phyloP scores from a whole-genome alignment of 768 basidiomycete species.

The Panellus pusillus region DNA sequence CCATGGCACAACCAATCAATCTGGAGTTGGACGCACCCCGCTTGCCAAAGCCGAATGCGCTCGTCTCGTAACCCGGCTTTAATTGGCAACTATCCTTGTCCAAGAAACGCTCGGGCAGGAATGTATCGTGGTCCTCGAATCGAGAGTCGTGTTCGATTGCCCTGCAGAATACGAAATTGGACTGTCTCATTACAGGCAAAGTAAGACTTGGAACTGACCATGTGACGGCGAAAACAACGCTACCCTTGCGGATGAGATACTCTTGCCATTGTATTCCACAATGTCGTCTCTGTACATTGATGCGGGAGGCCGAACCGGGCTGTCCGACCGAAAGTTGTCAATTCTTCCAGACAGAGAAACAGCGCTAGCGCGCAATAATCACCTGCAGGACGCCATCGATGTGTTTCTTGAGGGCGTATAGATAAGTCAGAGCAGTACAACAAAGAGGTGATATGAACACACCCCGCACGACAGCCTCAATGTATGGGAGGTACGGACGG shows the following conservation, averaged over 20 bases:
- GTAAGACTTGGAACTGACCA: neutral
- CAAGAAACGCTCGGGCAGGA: no score
- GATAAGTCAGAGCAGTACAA: neutral
- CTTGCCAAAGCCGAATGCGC: no score
- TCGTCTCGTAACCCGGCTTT: no score
- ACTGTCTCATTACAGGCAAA: no score
- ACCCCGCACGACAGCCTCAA: conserved; percentile 3
- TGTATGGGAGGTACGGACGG: conserved; percentile 11
- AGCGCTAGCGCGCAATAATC: neutral
- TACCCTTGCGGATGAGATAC: neutral
- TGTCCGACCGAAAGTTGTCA: neutral
- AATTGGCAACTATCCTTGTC: no score
- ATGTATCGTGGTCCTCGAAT: no score
- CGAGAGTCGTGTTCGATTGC: neutral
- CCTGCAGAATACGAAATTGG: neutral
- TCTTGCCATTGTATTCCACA: neutral
- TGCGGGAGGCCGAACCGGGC: neutral
- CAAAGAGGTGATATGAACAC: neutral
- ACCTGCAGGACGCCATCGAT: neutral
- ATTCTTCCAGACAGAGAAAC: neutral
- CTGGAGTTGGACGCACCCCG: no score
- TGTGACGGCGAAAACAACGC: neutral
- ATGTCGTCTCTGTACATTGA: neutral
- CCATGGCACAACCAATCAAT: no score
- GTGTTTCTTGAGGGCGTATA: neutral